Conservation (phyloP, 257 asterid species). For the Penstemon eatonii region DNA sequence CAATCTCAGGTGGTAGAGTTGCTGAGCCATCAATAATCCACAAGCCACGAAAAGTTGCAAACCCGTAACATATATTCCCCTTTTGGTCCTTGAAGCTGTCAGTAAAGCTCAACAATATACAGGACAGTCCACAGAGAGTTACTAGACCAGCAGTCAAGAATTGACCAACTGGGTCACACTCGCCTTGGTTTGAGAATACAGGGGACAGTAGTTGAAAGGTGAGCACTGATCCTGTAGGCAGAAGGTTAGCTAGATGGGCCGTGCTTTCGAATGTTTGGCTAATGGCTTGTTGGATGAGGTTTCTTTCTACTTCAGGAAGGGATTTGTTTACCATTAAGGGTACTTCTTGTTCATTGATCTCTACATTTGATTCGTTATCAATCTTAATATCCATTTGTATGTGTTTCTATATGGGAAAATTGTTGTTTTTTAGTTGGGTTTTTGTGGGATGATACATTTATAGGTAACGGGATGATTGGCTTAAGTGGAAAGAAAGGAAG, state of each 20-base stretch:
- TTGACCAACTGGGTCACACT: slow-evolving; percentile 61
- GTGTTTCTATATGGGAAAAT: slow-evolving; percentile 1
- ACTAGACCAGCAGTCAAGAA: slow-evolving; percentile 57
- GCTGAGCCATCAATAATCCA: slow-evolving; percentile 85
- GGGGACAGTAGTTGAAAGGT: slow-evolving; percentile 78
- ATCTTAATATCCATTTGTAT: slow-evolving; percentile 54
- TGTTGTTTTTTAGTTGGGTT: neutral
- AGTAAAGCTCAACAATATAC: slow-evolving; percentile 68
- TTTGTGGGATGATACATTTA: slow-evolving; percentile 31
- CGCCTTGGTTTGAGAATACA: slow-evolving; percentile 72
- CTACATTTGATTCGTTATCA: slow-evolving; percentile 38
- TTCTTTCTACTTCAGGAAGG: slow-evolving; percentile 60
- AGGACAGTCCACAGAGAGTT: slow-evolving; percentile 65
- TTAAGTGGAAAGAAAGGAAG: slow-evolving; percentile 48
- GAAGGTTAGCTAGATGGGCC: slow-evolving; percentile 81
- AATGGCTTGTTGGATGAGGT: slow-evolving; percentile 76
- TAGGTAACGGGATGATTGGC: slow-evolving; percentile 19
- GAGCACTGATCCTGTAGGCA: slow-evolving; percentile 90
- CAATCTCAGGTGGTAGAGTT: slow-evolving; percentile 45
- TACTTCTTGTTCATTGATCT: slow-evolving; percentile 36
- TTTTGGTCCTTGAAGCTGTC: slow-evolving; percentile 80
- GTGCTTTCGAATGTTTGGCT: slow-evolving; percentile 91
- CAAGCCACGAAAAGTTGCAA: slow-evolving; percentile 67
- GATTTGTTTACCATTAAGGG: slow-evolving; percentile 49
- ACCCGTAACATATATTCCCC: slow-evolving; percentile 67